These are phyloP conservation scores for Diplodia scrobiculata DNA, from an alignment of 2,329 filamentous ascomycete species.

Conservation along the genomic window DNA sequence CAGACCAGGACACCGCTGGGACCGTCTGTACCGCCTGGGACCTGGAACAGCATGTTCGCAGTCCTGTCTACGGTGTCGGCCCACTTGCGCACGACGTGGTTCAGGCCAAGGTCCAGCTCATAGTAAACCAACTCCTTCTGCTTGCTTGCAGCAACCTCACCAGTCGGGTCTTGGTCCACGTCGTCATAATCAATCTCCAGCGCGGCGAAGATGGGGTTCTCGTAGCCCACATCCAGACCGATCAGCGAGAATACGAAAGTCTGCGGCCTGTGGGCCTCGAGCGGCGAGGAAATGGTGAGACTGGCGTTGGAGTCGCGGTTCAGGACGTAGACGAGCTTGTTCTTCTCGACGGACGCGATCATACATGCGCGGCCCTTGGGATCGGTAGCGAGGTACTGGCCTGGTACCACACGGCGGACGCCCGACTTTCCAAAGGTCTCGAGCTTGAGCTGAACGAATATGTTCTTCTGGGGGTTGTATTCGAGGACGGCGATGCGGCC, in stretches of 20 bases:
- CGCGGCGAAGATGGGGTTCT: constrained; percentile 93
- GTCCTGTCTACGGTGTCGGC: constrained; percentile 89
- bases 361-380: constrained; percentile 94
- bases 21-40: constrained; percentile 89
- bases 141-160: constrained; percentile 74
- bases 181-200: constrained; percentile 93
- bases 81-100: constrained; percentile 97
- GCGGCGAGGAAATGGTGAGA: constrained; percentile 92
- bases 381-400: constrained; percentile 93
- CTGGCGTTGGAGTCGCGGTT: constrained; percentile 94
- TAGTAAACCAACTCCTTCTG: constrained; percentile 97
- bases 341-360: constrained; percentile 94
- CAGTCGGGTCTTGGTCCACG: constrained; percentile 85
- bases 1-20: constrained; percentile 95
- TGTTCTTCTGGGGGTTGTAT: constrained; percentile 82
- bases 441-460: constrained; percentile 84
- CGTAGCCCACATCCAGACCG: constrained; percentile 91
- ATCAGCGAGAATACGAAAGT: constrained; percentile 86
- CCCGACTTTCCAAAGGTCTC: constrained; percentile 99
- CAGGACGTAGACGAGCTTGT: constrained; percentile 98
- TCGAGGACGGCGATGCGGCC: constrained; percentile 93
- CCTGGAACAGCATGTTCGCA: constrained; percentile 87
- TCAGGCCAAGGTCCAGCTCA: constrained; percentile 92
- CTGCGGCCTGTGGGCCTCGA: constrained; percentile 92
- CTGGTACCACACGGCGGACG: constrained; percentile 86